Percentiles rank a stretch among this genome's conserved stretches.
Conservation (phyloP, 176 grass and related monocot species). For the Paspalum notatum region DNA sequence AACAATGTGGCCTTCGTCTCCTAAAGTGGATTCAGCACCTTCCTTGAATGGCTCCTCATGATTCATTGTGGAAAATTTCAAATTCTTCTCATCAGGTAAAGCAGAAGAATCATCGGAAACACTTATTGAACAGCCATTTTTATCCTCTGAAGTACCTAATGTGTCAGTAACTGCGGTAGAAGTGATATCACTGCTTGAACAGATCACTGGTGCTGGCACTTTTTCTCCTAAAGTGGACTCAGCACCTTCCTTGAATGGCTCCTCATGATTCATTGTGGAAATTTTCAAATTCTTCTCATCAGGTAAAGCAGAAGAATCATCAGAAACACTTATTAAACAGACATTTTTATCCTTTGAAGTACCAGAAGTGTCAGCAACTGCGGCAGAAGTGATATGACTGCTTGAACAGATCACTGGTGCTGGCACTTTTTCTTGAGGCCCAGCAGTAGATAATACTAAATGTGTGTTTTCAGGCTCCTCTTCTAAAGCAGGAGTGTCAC, state of each 20-base stretch:
- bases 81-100: conserved; percentile 35
- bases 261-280: no score
- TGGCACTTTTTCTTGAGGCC: conserved; percentile 36
- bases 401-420: conserved; percentile 32
- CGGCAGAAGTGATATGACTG: background rate
- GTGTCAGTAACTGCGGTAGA: conserved; percentile 30
- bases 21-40: conserved; percentile 36
- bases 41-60: conserved; percentile 20
- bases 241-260: conserved; percentile 33
- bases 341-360: conserved; percentile 29
- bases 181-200: conserved; percentile 28
- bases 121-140: conserved; percentile 42
- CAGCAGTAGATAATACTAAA: conserved; percentile 13
- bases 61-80: conserved; percentile 34
- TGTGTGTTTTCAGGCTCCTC: conserved; percentile 33
- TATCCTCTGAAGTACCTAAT: conserved; percentile 20
- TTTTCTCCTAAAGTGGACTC: conserved; percentile 43
- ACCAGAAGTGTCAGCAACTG: conserved; percentile 18
- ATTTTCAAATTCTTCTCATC: no score
- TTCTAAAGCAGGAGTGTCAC: conserved; percentile 32
- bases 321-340: conserved; percentile 42
- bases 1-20: conserved; percentile 16
- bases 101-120: conserved; percentile 33
- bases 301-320: no score
- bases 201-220: conserved; percentile 7